Percentiles rank a stretch among this genome's conserved stretches.
Conservation (phyloP, 257 asterid species). For the Gardenia jasminoides region DNA sequence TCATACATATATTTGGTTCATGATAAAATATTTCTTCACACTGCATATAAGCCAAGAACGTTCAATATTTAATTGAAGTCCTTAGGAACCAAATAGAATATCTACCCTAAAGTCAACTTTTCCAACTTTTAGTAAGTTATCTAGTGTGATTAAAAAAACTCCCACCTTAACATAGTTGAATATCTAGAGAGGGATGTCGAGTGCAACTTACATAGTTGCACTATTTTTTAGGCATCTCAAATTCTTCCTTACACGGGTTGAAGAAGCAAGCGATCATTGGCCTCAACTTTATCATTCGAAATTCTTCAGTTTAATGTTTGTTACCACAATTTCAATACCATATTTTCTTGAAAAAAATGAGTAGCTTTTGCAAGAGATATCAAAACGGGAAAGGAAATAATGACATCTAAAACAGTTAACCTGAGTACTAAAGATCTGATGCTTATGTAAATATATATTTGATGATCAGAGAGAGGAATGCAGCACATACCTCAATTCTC, state of each 20-base stretch:
- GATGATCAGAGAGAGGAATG: not conserved
- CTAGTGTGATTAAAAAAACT: not conserved
- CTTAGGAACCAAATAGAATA: not conserved
- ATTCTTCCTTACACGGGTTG: not conserved
- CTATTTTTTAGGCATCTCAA: not conserved
- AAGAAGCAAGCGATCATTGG: not conserved
- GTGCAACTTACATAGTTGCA: not conserved
- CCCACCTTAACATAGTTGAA: not conserved
- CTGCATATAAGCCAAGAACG: not conserved
- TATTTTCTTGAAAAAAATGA: no score
- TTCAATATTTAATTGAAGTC: not conserved
- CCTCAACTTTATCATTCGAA: not conserved
- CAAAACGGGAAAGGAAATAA: not conserved
- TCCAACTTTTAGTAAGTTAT: not conserved
- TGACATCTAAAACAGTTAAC: not conserved
- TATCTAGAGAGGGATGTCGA: not conserved
- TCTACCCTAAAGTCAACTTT: not conserved
- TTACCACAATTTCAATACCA: not conserved
- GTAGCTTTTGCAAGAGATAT: not conserved
- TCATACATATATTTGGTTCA: not conserved
- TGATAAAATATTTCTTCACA: conserved; percentile 5
- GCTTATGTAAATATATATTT: not conserved
- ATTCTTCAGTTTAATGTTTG: not conserved
- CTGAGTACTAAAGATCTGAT: no score
- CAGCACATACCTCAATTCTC: conserved; percentile 49